These are phyloP conservation scores for Aspergillus ochraceoroseus DNA, from an alignment of 2,329 filamentous ascomycete species.

Conservation along the genomic window DNA sequence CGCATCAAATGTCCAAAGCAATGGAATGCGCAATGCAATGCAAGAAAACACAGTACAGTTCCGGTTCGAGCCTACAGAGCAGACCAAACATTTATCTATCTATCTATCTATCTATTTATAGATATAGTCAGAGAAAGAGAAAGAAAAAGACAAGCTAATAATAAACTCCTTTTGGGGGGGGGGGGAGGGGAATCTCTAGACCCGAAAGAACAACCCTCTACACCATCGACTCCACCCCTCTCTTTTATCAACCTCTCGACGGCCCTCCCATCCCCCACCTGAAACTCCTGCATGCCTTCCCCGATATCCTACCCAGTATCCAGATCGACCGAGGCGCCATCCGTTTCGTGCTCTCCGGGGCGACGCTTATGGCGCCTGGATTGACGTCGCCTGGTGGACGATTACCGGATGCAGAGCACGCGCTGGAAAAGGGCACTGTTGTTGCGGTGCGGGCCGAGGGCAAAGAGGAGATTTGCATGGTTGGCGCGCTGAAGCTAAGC, in stretches of 20 bases:
- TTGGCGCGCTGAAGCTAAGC: conserved; percentile 75
- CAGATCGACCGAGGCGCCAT: conserved; percentile 95
- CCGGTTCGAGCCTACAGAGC: too few relatives aligned
- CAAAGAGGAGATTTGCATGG: conserved; percentile 83
- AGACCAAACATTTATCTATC: too few relatives aligned
- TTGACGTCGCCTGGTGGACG: conserved; percentile 78
- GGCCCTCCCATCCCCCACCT: conserved; percentile 81
- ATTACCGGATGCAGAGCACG: conserved; percentile 60
- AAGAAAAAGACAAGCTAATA: background rate
- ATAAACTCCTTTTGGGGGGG: too few relatives aligned
- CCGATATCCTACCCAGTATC: conserved; percentile 72
- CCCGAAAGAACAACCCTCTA: conserved; percentile 88
- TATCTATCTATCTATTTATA: too few relatives aligned
- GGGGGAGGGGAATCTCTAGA: too few relatives aligned
- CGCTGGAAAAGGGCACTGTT: conserved; percentile 72
- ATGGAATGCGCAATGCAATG: too few relatives aligned
- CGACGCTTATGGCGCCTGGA: conserved; percentile 93
- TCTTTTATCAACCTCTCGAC: conserved; percentile 87
- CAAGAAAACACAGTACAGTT: too few relatives aligned
- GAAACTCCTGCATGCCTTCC: conserved; percentile 82
- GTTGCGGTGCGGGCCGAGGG: conserved; percentile 90
- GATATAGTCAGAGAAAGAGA: background rate
- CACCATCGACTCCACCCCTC: conserved; percentile 67
- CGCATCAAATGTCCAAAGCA: too few relatives aligned
- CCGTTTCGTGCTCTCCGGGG: conserved; percentile 88